These are phyloP conservation scores for Lentinula aciculospora DNA, from an alignment of 768 basidiomycete species.

Conservation along the genomic window DNA sequence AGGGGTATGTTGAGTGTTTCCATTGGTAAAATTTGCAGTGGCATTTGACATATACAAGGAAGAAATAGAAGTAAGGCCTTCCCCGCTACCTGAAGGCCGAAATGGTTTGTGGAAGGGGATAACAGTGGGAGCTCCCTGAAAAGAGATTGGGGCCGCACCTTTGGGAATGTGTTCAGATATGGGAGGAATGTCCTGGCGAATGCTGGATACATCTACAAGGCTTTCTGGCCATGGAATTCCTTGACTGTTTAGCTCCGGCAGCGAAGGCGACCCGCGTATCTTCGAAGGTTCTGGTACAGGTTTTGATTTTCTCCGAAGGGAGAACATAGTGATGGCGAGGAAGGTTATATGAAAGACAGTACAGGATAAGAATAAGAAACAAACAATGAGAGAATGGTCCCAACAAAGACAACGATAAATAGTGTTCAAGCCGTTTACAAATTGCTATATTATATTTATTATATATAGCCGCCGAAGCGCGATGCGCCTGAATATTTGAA, in stretches of 20 bases:
- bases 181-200: conserved; percentile 37
- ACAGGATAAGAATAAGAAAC: conserved; percentile 11
- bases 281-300: conserved; percentile 44
- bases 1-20: conserved; percentile 29
- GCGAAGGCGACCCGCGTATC: conserved; percentile 72
- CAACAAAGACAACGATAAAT: neutral
- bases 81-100: conserved; percentile 45
- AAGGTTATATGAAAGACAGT: conserved; percentile 8
- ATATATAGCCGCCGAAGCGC: neutral
- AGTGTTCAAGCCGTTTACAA: neutral
- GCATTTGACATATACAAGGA: conserved; percentile 62
- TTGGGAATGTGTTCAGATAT: conserved; percentile 34
- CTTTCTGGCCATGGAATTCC: conserved; percentile 84
- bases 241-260: conserved; percentile 70
- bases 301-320: conserved; percentile 63
- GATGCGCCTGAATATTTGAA: neutral
- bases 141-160: conserved; percentile 70
- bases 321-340: conserved; percentile 50
- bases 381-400: neutral
- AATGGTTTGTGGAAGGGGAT: conserved; percentile 85
- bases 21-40: conserved; percentile 58
- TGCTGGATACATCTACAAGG: conserved; percentile 67
- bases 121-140: conserved; percentile 46
- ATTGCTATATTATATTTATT: neutral
- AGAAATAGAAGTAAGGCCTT: conserved; percentile 51